A percentile compares a stretch with the other conserved stretches of the same genome.
These are phyloP conservation scores for Boletus holoroseus DNA, from an alignment of 1,284 basidiomycete species.

Conservation along the genomic window DNA sequence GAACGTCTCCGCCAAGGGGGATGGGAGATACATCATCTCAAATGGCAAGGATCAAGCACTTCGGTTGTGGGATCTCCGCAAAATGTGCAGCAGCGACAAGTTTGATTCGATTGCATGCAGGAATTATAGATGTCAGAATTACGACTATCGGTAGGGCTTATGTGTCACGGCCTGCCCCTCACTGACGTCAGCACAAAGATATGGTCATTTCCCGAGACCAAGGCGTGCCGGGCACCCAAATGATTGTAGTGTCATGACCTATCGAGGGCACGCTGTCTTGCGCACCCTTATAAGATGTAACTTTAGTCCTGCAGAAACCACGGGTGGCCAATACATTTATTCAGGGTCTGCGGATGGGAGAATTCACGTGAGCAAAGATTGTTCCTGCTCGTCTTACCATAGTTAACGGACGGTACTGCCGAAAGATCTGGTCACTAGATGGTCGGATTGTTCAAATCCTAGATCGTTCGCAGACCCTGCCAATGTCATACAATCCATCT, in stretches of 20 bases:
- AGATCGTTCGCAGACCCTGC: slow-evolving; percentile 73
- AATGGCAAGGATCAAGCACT: slow-evolving; percentile 96
- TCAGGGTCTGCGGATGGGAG: slow-evolving; percentile 82
- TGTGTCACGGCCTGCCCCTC: neutral
- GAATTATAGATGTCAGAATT: slow-evolving; percentile 60
- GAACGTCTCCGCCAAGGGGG: slow-evolving; percentile 82
- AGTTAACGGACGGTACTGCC: slow-evolving; percentile 9
- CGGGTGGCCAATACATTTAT: slow-evolving; percentile 90
- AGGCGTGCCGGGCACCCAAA: slow-evolving; percentile 68
- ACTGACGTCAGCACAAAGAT: slow-evolving; percentile 37
- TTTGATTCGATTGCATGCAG: slow-evolving; percentile 53
- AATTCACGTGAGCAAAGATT: slow-evolving; percentile 60
- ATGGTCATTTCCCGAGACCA: slow-evolving; percentile 63
- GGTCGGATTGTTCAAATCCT: slow-evolving; percentile 80
- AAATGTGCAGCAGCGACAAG: slow-evolving; percentile 76
- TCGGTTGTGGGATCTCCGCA: slow-evolving; percentile 91
- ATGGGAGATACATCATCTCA: slow-evolving; percentile 93
- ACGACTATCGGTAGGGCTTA: slow-evolving; percentile 70
- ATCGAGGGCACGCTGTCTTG: slow-evolving; percentile 87
- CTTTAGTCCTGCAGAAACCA: slow-evolving; percentile 89
- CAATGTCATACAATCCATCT: slow-evolving; percentile 65
- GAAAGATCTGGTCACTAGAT: slow-evolving; percentile 91
- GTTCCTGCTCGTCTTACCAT: neutral
- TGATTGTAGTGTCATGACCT: slow-evolving; percentile 96
- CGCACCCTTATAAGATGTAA: slow-evolving; percentile 93